Evolutionary conservation across 78 protist genomes (phyloP), one percentile per base, ranked within the genome.

Genomic region (Dictyostelium discoideum): DNA sequence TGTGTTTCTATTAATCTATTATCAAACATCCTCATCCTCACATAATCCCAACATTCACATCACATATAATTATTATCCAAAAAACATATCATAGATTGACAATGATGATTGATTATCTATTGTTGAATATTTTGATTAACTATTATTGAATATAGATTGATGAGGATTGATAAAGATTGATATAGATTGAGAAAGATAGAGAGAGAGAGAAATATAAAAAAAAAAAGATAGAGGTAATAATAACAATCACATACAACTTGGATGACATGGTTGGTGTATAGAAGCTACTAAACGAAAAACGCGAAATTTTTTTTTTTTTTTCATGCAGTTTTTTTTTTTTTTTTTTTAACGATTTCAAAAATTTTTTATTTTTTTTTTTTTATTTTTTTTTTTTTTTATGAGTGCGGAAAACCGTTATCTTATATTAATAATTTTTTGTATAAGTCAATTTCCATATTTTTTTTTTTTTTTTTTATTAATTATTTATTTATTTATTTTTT

Each of bases 251-350:
- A 37, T 32, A 74, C 81, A 74, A 74, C 46, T 74, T 74, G 40
- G 69, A 60, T 60, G 69, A 60, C 69, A 60, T 60, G 69, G 69
- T 60, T 60, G 69, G 69, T 60, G 69, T 60, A 60, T 60, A 60
- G 69, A 60, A 60, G 69, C 69, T 60, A 60, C 69, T 60, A 60
- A 60, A 60, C 69, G 69, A 60, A 60, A 60, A 60, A 60, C 69
- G 69, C 69, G 69, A 60, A 60, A 54, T 10, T 54, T 54, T 54
- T 54, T 54, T 54, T 54, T 54, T 16, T 54, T 54, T 54, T 54
- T 16, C 3, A 1, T 11, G 5, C 18, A 2, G 5, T 54, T 54
- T 54, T 54, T 54, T 54, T 54, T 54, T 54, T 54, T 54, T 54
- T 54, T 54, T 50, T 50, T 50, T 8, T 13, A 54, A 54, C 65